A percentile compares a stretch with the other conserved stretches of the same genome.
phyloP scores from a whole-genome alignment of 75 land plant species.

The Pseudotsuga menziesii region DNA sequence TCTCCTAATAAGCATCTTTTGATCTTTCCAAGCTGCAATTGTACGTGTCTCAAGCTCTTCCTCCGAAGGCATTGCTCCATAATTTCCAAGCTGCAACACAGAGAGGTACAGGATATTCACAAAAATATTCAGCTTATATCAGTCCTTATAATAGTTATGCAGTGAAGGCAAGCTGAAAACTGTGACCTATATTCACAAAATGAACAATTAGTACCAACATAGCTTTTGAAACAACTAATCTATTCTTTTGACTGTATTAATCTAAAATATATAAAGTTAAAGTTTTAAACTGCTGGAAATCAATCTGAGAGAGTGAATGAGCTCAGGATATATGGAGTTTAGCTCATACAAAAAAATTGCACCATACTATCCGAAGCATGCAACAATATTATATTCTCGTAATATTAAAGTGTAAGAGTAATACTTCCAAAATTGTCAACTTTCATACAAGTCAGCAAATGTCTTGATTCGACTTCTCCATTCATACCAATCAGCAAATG shows the following conservation, averaged over 20 bases:
- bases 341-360: background rate
- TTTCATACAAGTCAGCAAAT: background rate
- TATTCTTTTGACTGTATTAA: background rate
- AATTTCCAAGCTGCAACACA: conserved; percentile 70
- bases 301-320: background rate
- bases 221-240: background rate
- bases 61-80: conserved; percentile 80
- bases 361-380: background rate
- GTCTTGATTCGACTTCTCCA: background rate
- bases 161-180: background rate
- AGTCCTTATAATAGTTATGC: no score
- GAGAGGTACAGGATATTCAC: no score
- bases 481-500: no score
- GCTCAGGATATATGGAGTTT: background rate
- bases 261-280: background rate
- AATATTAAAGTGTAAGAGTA: background rate
- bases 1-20: conserved; percentile 34
- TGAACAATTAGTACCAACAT: background rate
- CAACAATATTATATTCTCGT: background rate
- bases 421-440: background rate
- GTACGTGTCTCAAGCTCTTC: conserved; percentile 98
- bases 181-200: background rate
- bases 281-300: background rate
- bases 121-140: background rate
- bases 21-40: conserved; percentile 95